phyloP scores from a whole-genome alignment of 208 protist species.

The Wallacemonas sp. region DNA sequence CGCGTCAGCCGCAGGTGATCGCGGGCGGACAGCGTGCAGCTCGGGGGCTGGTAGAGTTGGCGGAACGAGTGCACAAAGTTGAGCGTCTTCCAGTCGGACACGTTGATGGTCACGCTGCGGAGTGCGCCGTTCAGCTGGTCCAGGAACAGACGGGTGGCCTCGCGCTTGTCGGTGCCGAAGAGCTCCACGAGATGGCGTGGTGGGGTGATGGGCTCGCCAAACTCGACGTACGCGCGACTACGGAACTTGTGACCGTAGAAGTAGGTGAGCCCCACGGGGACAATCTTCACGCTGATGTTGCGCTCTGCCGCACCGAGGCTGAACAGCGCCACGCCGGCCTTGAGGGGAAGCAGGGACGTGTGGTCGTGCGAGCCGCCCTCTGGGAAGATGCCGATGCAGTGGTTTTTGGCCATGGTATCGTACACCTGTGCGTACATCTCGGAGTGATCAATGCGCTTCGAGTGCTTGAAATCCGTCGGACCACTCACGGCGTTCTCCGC shows the following conservation, averaged over 20 bases:
- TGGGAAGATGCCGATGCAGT: slow-evolving; percentile 95
- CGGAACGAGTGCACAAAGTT: slow-evolving; percentile 91
- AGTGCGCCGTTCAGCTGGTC: slow-evolving; percentile 83
- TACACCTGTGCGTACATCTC: slow-evolving; percentile 92
- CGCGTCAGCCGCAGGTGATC: slow-evolving; percentile 89
- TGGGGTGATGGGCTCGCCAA: slow-evolving; percentile 82
- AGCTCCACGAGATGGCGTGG: slow-evolving; percentile 66
- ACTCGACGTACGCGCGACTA: slow-evolving; percentile 88
- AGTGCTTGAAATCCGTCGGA: slow-evolving; percentile 71
- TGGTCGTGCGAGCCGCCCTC: slow-evolving; percentile 96
- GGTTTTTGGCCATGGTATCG: slow-evolving; percentile 75
- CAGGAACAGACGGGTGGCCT: slow-evolving; percentile 81
- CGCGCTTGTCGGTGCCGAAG: slow-evolving; percentile 80
- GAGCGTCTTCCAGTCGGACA: slow-evolving; percentile 89
- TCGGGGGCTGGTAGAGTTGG: slow-evolving; percentile 87
- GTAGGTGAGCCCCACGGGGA: slow-evolving; percentile 93
- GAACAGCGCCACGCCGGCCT: slow-evolving; percentile 94
- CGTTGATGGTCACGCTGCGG: slow-evolving; percentile 86
- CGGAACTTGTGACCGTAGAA: slow-evolving; percentile 94
- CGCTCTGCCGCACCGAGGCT: slow-evolving; percentile 89
- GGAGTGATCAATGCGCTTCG: slow-evolving; percentile 90
- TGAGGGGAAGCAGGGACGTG: slow-evolving; percentile 94
- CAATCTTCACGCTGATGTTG: slow-evolving; percentile 78
- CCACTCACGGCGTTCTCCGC: slow-evolving; percentile 41
- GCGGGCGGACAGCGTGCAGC: slow-evolving; percentile 63